Evolutionary conservation across 345 rosid species (phyloP).

Genomic region (Tarenaya hassleriana): DNA sequence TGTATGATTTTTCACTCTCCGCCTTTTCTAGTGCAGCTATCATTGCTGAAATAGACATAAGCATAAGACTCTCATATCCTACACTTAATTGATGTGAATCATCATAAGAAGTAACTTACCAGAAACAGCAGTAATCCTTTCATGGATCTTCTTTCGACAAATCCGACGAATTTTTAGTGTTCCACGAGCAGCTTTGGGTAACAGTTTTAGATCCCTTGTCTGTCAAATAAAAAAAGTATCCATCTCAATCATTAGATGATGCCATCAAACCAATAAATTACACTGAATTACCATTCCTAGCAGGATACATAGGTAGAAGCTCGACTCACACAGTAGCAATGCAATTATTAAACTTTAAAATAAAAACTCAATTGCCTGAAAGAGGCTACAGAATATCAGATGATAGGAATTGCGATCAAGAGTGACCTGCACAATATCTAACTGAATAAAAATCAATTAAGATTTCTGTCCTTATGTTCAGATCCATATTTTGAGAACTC

Average conservation of each 20-base stretch:
- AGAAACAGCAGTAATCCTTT: conserved; percentile 68
- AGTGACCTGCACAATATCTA: no score
- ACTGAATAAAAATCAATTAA: no score
- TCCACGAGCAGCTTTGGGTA: conserved; percentile 55
- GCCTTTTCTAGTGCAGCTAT: conserved; percentile 41
- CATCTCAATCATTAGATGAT: conserved; percentile 3
- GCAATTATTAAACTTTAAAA: not conserved
- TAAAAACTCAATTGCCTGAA: no score
- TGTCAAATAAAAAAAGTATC: conserved; percentile 20
- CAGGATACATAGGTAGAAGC: not conserved
- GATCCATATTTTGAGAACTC: no score
- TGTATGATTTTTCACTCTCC: conserved; percentile 30
- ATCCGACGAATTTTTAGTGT: conserved; percentile 54
- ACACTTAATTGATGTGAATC: not conserved
- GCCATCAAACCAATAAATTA: not conserved
- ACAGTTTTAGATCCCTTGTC: conserved; percentile 71
- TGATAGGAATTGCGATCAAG: no score
- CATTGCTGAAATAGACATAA: conserved; percentile 49
- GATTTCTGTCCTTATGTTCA: no score
- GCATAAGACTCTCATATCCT: conserved; percentile 15
- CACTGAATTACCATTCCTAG: not conserved
- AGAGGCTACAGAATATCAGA: no score
- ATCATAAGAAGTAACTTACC: conserved; percentile 32
- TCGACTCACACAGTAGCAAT: not conserved
- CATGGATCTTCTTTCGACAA: conserved; percentile 75